These are phyloP conservation scores for Brettanomyces naardenensis DNA, from an alignment of 805 yeast species.

Conservation along the genomic window DNA sequence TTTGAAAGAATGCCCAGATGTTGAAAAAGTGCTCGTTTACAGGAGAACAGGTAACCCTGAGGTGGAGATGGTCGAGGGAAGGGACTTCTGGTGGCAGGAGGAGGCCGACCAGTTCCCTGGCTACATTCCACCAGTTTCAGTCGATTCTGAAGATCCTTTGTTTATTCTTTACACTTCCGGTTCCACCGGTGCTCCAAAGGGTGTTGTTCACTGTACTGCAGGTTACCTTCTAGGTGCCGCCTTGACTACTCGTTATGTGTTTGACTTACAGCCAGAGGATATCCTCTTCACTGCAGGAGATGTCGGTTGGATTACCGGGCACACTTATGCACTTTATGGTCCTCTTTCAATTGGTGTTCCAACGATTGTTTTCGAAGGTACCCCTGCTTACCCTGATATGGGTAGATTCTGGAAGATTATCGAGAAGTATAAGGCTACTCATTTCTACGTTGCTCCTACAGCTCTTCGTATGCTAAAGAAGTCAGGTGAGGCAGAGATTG, in stretches of 20 bases:
- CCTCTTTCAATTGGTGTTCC: slow-evolving; percentile 87
- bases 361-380: slow-evolving; percentile 90
- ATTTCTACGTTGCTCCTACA: slow-evolving; percentile 97
- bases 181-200: slow-evolving; percentile 97
- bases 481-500: slow-evolving; percentile 81
- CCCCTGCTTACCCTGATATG: slow-evolving; percentile 94
- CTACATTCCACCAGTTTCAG: slow-evolving; percentile 82
- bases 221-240: slow-evolving; percentile 93
- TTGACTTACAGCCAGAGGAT: slow-evolving; percentile 87
- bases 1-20: slow-evolving; percentile 62
- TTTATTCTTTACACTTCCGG: slow-evolving; percentile 96
- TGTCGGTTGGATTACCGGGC: slow-evolving; percentile 99
- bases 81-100: slow-evolving; percentile 97
- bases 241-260: slow-evolving; percentile 84
- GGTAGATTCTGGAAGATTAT: slow-evolving; percentile 97
- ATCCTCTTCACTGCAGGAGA: slow-evolving; percentile 95
- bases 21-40: slow-evolving; percentile 78
- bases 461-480: slow-evolving; percentile 80
- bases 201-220: slow-evolving; percentile 91
- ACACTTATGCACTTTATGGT: slow-evolving; percentile 91
- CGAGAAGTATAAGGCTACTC: slow-evolving; percentile 85
- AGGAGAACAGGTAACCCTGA: slow-evolving; percentile 75
- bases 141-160: slow-evolving; percentile 88
- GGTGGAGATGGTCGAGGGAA: slow-evolving; percentile 64
- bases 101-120: slow-evolving; percentile 74